Evolutionary conservation across 2,329 filamentous ascomycete species (phyloP).

Genomic region (Boeremia exigua): DNA sequence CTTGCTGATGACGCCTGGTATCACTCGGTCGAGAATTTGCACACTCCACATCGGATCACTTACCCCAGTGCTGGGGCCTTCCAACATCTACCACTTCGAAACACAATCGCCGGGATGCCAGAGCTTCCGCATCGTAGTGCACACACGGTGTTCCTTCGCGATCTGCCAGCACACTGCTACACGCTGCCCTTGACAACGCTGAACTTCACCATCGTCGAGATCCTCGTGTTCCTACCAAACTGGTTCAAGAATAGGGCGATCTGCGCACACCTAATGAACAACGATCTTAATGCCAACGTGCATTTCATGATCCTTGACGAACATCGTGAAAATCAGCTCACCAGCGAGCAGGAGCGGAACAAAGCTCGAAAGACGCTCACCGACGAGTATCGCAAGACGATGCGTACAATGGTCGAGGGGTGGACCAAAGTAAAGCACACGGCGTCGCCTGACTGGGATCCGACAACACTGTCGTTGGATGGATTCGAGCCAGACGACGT

Average conservation of each 20-base stretch:
- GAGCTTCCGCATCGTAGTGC: background rate
- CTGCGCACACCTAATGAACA: conserved; percentile 21
- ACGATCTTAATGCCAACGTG: conserved; percentile 18
- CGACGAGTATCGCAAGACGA: conserved; percentile 23
- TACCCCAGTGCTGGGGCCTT: conserved; percentile 3
- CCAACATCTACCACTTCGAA: conserved; percentile 2
- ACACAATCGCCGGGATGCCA: conserved; percentile 14
- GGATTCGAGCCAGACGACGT: conserved; percentile 16
- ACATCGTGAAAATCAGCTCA: conserved; percentile 14
- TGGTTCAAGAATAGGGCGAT: conserved; percentile 23
- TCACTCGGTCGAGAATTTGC: background rate
- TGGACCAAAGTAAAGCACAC: conserved; percentile 21
- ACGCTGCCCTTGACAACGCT: conserved; percentile 7
- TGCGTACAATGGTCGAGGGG: conserved; percentile 11
- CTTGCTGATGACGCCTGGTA: background rate
- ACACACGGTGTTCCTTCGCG: conserved; percentile 4
- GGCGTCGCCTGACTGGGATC: conserved; percentile 17
- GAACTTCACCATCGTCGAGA: conserved; percentile 27
- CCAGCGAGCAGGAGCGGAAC: background rate
- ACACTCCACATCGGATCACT: background rate
- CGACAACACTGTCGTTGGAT: conserved; percentile 1
- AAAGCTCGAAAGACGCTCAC: conserved; percentile 20
- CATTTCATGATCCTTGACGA: conserved; percentile 26
- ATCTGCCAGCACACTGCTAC: conserved; percentile 19
- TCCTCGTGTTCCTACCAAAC: conserved; percentile 24